A percentile compares a stretch with the other conserved stretches of the same genome.
phyloP scores from a whole-genome alignment of 2,329 filamentous ascomycete genomes.

The Fusarium compactum region DNA sequence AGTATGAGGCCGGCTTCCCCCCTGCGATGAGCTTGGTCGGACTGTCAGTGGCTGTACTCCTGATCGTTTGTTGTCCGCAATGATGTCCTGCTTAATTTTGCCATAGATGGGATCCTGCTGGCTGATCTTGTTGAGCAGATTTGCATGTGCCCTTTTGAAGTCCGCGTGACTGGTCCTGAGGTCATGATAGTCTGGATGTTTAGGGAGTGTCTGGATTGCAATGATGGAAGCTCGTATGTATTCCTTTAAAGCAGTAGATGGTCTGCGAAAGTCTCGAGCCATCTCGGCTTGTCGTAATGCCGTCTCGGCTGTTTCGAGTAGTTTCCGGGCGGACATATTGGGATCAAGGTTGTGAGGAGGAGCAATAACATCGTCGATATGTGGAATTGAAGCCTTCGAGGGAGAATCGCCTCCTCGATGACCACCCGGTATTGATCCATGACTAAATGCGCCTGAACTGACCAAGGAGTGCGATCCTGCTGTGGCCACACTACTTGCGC shows the following conservation, averaged over 20 bases:
- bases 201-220: slow-evolving; percentile 79
- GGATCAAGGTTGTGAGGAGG: slow-evolving; percentile 61
- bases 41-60: slow-evolving; percentile 63
- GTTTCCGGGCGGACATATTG: slow-evolving; percentile 63
- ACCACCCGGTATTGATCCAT: slow-evolving; percentile 47
- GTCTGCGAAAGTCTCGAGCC: slow-evolving; percentile 71
- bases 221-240: slow-evolving; percentile 87
- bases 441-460: slow-evolving; percentile 48
- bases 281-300: slow-evolving; percentile 71
- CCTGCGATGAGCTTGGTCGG: slow-evolving; percentile 31
- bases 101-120: slow-evolving; percentile 64
- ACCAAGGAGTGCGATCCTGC: slow-evolving; percentile 50
- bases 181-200: slow-evolving; percentile 78
- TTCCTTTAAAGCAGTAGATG: slow-evolving; percentile 83
- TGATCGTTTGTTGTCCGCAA: slow-evolving; percentile 71
- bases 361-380: slow-evolving; percentile 66
- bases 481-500: slow-evolving; percentile 45
- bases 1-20: slow-evolving; percentile 30
- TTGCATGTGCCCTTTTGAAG: slow-evolving; percentile 61
- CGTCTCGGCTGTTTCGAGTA: slow-evolving; percentile 65
- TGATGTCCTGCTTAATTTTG: slow-evolving; percentile 69
- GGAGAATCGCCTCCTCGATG: slow-evolving; percentile 47
- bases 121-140: slow-evolving; percentile 64
- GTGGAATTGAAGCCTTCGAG: slow-evolving; percentile 57
- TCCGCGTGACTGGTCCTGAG: slow-evolving; percentile 68